Percentiles rank a stretch among this genome's conserved stretches.
phyloP scores from a whole-genome alignment of 495 filamentous ascomycete genomes.

The Penicillium malachiteum region DNA sequence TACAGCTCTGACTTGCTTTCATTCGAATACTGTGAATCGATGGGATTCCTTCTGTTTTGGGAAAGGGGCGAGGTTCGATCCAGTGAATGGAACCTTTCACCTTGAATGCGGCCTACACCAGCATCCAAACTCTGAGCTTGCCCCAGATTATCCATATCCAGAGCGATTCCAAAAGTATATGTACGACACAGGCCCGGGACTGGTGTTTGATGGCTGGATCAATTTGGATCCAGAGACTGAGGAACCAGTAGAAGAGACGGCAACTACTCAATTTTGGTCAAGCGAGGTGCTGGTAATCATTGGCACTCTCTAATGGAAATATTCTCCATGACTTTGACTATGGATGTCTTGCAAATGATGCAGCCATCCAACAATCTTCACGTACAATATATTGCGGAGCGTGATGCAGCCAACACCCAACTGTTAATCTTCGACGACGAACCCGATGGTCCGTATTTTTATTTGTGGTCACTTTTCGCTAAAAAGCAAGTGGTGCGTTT shows the following conservation, averaged over 20 bases:
- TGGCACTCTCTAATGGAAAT: slow-evolving; percentile 46
- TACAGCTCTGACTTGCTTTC: slow-evolving; percentile 24
- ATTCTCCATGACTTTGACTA: slow-evolving; percentile 31
- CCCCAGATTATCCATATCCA: slow-evolving; percentile 1
- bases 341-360: slow-evolving; percentile 35
- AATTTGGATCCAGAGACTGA: background rate
- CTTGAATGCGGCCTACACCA: slow-evolving; percentile 8
- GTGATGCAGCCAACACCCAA: slow-evolving; percentile 30
- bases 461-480: slow-evolving; percentile 35
- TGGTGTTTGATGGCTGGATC: slow-evolving; percentile 9
- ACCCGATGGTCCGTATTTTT: slow-evolving; percentile 32
- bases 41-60: slow-evolving; percentile 24
- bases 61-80: slow-evolving; percentile 13
- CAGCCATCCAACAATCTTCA: background rate
- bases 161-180: slow-evolving; percentile 15
- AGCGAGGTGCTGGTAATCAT: slow-evolving; percentile 31
- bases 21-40: slow-evolving; percentile 13
- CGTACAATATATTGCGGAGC: slow-evolving; percentile 12
- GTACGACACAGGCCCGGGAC: slow-evolving; percentile 22
- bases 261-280: slow-evolving; percentile 33
- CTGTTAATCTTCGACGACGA: slow-evolving; percentile 34
- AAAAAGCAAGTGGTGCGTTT: slow-evolving; percentile 23
- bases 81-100: slow-evolving; percentile 4
- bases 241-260: background rate
- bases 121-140: background rate